Evolutionary conservation across 1,284 basidiomycete genomes (phyloP).

Genomic region (Athelia sp.): DNA sequence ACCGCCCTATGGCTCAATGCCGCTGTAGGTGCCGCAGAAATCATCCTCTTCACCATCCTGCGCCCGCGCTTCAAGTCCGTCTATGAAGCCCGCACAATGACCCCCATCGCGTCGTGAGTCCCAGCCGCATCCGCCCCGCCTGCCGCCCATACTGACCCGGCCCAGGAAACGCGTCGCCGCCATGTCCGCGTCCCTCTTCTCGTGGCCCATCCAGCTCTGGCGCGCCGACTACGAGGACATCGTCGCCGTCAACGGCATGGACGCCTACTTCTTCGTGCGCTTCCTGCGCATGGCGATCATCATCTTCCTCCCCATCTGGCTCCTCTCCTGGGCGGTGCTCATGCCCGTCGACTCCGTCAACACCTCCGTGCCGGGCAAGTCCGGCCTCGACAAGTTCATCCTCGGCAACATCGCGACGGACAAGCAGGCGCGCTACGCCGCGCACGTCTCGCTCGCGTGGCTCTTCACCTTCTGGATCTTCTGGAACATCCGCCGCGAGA

Average conservation of each 20-base stretch:
- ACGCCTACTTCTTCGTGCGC: constrained; percentile 92
- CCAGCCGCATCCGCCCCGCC: constrained; percentile 2
- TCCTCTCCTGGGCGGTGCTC: constrained; percentile 68
- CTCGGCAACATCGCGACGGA: constrained; percentile 71
- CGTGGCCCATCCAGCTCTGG: constrained; percentile 59
- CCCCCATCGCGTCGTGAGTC: constrained; percentile 40
- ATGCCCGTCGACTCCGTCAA: constrained; percentile 64
- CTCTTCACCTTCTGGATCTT: constrained; percentile 81
- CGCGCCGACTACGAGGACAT: constrained; percentile 33
- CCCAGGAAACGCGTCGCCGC: constrained; percentile 50
- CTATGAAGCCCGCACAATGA: constrained; percentile 80
- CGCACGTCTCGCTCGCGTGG: constrained; percentile 71
- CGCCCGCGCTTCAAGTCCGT: constrained; percentile 69
- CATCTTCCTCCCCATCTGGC: constrained; percentile 80
- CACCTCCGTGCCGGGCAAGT: constrained; percentile 40
- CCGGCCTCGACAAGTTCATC: constrained; percentile 71
- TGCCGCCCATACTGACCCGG: constrained; percentile 2
- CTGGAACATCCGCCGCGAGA: constrained; percentile 78
- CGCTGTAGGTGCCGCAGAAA: constrained; percentile 60
- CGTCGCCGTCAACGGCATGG: constrained; percentile 73
- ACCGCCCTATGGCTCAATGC: constrained; percentile 76
- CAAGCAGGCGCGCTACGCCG: constrained; percentile 61
- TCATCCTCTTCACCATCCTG: constrained; percentile 66
- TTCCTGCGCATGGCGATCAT: constrained; percentile 81
- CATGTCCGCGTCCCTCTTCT: constrained; percentile 38